phyloP scores from a whole-genome alignment of 2,329 filamentous ascomycete genomes.

The Colletotrichum costaricense region DNA sequence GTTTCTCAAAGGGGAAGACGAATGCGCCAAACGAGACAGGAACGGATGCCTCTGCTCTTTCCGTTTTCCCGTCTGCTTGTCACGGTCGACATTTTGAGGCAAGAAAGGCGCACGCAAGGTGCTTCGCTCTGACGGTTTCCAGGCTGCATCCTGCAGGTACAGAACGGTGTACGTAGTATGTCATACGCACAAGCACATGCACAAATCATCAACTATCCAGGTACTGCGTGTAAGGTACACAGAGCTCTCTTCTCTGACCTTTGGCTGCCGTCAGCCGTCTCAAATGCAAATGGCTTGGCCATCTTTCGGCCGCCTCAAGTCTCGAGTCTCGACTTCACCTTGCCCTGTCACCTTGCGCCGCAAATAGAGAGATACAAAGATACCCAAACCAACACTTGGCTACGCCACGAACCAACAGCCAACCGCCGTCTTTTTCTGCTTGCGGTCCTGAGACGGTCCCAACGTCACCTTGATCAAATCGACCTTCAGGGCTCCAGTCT shows the following conservation, averaged over 20 bases:
- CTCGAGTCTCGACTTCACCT: neutral
- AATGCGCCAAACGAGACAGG: neutral
- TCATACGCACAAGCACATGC: too few species aligned
- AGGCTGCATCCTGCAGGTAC: neutral
- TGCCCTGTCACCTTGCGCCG: neutral
- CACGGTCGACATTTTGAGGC: neutral
- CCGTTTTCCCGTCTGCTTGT: neutral
- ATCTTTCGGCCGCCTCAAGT: too few species aligned
- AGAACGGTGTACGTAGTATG: neutral
- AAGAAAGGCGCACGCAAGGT: slow-evolving; percentile 1
- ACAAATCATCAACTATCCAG: too few species aligned
- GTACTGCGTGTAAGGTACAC: neutral
- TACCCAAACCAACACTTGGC: neutral
- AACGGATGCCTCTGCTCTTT: neutral
- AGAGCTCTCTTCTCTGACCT: neutral
- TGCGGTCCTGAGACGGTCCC: slow-evolving; percentile 10
- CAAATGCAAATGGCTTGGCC: too few species aligned
- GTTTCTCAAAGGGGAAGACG: neutral
- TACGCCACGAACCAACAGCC: neutral
- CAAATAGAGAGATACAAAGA: neutral
- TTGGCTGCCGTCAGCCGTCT: neutral
- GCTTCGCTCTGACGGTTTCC: neutral
- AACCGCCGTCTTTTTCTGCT: neutral
- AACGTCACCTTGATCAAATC: slow-evolving; percentile 8
- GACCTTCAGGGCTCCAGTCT: neutral